Evolutionary conservation across 495 filamentous ascomycete genomes (phyloP).

Genomic region (Entonaema liquescens): DNA sequence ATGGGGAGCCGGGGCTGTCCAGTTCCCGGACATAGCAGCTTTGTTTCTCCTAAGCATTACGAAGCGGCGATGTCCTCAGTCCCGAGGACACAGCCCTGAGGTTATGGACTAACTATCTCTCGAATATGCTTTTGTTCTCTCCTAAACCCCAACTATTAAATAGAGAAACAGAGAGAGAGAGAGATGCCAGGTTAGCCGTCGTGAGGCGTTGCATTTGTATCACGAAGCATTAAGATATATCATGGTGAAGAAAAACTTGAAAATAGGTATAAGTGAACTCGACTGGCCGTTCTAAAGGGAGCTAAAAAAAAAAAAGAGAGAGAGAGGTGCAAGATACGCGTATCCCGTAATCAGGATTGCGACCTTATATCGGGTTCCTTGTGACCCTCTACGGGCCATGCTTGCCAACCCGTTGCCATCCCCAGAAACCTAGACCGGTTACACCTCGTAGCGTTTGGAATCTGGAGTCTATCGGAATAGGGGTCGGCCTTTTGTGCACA

Average conservation of each 20-base stretch:
- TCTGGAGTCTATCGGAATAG: conserved; percentile 27
- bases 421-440: conserved; percentile 25
- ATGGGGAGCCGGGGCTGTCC: conserved; percentile 28
- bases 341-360: conserved; percentile 24
- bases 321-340: conserved; percentile 18
- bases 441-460: conserved; percentile 20
- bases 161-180: neutral
- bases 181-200: conserved; percentile 4
- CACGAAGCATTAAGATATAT: neutral
- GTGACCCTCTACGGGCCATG: neutral
- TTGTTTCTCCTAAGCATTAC: conserved; percentile 3
- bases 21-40: conserved; percentile 28
- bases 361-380: conserved; percentile 25
- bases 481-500: conserved; percentile 4
- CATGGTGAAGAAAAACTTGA: neutral
- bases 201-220: conserved; percentile 26
- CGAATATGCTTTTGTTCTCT: neutral
- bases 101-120: neutral
- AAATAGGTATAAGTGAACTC: neutral
- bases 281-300: conserved; percentile 3
- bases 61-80: conserved; percentile 1
- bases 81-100: conserved; percentile 10
- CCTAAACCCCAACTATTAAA: conserved; percentile 18
- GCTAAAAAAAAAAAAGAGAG: conserved; percentile 7
- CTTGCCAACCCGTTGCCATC: neutral